Evolutionary conservation across 345 rosid species (phyloP).

Genomic region (Euphorbia pulcherrima): DNA sequence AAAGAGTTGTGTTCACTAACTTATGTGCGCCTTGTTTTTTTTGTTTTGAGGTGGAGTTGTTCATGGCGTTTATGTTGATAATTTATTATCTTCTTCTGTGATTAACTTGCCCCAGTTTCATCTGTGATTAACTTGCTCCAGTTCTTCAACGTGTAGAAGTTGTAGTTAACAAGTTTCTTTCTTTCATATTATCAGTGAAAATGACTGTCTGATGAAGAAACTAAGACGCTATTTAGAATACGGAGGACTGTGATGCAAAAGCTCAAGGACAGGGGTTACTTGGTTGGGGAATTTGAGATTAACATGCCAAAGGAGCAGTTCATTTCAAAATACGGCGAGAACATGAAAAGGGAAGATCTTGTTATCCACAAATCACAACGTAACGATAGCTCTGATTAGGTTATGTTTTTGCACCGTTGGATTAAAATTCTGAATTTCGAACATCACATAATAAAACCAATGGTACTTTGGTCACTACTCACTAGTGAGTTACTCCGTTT

Average conservation of each 20-base stretch:
- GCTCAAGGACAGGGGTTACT: constrained; percentile 71
- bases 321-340: constrained; percentile 53
- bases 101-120: no score
- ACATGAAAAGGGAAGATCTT: constrained; percentile 91
- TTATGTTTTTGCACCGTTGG: neutral
- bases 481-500: no score
- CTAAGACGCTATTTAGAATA: constrained; percentile 55
- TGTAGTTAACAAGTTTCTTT: neutral
- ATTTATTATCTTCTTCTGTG: neutral
- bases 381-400: constrained; percentile 61
- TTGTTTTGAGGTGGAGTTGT: no score
- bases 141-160: no score
- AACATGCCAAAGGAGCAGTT: constrained; percentile 49
- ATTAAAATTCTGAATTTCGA: neutral
- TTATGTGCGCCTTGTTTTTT: no score
- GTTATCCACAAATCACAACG: constrained; percentile 55
- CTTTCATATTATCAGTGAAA: neutral
- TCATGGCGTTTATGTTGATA: neutral
- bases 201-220: constrained; percentile 72
- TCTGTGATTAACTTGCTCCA: neutral
- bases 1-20: no score
- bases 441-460: neutral
- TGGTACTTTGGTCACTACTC: neutral
- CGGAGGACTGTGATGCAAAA: constrained; percentile 75
- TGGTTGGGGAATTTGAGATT: constrained; percentile 60